Conservation (phyloP, 2,329 filamentous ascomycete species). For the Onygenales sp. region DNA sequence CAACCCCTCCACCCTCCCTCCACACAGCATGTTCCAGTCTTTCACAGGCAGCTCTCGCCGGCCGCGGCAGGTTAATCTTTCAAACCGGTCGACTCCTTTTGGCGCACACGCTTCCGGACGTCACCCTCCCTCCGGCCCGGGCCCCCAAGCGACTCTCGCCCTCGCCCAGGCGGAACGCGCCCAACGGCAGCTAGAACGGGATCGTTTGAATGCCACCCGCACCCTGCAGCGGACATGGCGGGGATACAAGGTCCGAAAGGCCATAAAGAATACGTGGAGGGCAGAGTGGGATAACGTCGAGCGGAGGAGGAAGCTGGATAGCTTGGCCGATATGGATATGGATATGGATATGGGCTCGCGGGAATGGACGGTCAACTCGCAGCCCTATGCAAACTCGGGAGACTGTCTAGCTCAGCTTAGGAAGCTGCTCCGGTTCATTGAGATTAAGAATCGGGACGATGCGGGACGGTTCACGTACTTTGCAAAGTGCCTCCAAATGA, state of each 20-base stretch:
- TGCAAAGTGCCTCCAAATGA: slow-evolving; percentile 31
- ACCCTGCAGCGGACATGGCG: slow-evolving; percentile 75
- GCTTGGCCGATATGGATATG: slow-evolving; percentile 13
- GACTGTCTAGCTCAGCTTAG: slow-evolving; percentile 47
- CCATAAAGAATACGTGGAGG: slow-evolving; percentile 50
- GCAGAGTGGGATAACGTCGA: slow-evolving; percentile 55
- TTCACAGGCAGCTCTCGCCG: slow-evolving; percentile 84
- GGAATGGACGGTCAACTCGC: slow-evolving; percentile 5
- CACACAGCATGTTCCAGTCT: slow-evolving; percentile 66
- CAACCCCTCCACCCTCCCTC: slow-evolving; percentile 4
- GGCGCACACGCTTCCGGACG: slow-evolving; percentile 48
- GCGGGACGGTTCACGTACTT: slow-evolving; percentile 35
- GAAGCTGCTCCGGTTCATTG: slow-evolving; percentile 59
- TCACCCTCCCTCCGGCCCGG: slow-evolving; percentile 47
- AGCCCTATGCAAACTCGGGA: slow-evolving; percentile 24
- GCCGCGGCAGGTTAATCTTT: slow-evolving; percentile 86
- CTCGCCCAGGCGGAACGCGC: slow-evolving; percentile 80
- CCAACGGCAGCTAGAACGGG: slow-evolving; percentile 70
- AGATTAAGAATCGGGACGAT: slow-evolving; percentile 37
- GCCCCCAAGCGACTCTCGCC: slow-evolving; percentile 67
- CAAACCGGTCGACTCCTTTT: slow-evolving; percentile 71
- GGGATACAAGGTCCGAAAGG: slow-evolving; percentile 56
- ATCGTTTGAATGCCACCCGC: slow-evolving; percentile 62
- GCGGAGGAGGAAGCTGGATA: slow-evolving; percentile 18
- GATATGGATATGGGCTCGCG: slow-evolving; percentile 15